These are phyloP conservation scores for Metrosideros polymorpha DNA, from an alignment of 441 rosid genomes.

Conservation along the genomic window DNA sequence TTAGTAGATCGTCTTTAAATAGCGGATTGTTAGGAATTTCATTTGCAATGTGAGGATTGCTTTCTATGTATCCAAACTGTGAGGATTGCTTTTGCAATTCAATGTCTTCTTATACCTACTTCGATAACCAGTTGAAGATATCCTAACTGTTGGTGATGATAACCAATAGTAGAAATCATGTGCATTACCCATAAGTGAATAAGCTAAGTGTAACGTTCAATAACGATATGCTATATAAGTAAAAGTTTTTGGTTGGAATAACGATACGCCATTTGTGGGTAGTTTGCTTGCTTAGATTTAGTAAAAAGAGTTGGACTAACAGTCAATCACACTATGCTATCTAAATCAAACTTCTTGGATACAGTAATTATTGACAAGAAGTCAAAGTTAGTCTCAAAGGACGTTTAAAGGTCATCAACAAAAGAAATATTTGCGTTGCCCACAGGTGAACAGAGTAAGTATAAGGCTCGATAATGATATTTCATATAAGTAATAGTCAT, in stretches of 20 bases:
- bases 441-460: not conserved
- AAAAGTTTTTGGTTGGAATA: not conserved
- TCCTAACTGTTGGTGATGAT: not conserved
- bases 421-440: not conserved
- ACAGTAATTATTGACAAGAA: not conserved
- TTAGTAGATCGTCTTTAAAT: too few relatives aligned
- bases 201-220: not conserved
- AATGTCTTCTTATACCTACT: not conserved
- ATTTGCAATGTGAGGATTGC: not conserved
- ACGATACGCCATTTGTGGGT: not conserved
- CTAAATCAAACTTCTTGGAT: not conserved
- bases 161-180: not conserved
- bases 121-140: not conserved
- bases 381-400: not conserved
- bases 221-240: not conserved
- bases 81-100: not conserved
- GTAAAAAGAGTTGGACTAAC: not conserved
- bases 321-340: not conserved
- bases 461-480: not conserved
- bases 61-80: not conserved
- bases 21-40: not conserved
- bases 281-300: not conserved
- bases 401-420: not conserved
- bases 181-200: not conserved
- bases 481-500: not conserved